A percentile compares a stretch with the other conserved stretches of the same genome.
Conservation (phyloP, 2,329 filamentous ascomycete species). For the Pestalotiopsis sp. region DNA sequence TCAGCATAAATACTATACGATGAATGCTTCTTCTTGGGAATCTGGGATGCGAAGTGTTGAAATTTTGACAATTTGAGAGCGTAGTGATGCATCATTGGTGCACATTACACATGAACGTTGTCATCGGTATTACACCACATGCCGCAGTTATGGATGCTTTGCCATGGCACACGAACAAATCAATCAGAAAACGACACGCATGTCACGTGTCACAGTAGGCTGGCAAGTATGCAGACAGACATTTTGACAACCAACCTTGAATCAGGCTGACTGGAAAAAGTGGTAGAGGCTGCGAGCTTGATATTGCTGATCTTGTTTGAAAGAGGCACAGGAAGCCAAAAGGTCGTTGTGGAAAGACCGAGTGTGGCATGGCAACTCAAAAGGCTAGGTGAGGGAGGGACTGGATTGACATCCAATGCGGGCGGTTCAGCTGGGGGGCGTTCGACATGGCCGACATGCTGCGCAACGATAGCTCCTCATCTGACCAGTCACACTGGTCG, state of each 20-base stretch:
- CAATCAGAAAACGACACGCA: too few species aligned
- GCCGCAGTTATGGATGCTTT: too few species aligned
- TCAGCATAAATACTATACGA: background rate
- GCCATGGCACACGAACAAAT: too few species aligned
- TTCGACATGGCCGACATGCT: background rate
- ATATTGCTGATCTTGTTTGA: background rate
- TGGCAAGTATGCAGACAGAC: too few species aligned
- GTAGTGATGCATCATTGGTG: background rate
- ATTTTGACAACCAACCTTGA: background rate
- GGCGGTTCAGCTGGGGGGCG: background rate
- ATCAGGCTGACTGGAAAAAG: background rate
- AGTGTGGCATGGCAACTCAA: background rate
- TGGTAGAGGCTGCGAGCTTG: background rate
- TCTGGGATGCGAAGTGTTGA: too few species aligned
- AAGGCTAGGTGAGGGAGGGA: background rate
- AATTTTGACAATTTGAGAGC: too few species aligned
- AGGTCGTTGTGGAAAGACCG: background rate
- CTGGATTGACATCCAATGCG: background rate
- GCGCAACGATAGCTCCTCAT: background rate
- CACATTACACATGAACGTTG: too few species aligned
- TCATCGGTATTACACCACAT: too few species aligned
- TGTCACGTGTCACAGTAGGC: too few species aligned
- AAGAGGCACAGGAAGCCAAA: background rate
- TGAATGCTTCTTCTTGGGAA: too few species aligned
- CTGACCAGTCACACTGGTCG: background rate